Evolutionary conservation across 2,329 filamentous ascomycete species (phyloP), one percentile per base, ranked within the genome.

Genomic region (Alternaria brassicicola): DNA sequence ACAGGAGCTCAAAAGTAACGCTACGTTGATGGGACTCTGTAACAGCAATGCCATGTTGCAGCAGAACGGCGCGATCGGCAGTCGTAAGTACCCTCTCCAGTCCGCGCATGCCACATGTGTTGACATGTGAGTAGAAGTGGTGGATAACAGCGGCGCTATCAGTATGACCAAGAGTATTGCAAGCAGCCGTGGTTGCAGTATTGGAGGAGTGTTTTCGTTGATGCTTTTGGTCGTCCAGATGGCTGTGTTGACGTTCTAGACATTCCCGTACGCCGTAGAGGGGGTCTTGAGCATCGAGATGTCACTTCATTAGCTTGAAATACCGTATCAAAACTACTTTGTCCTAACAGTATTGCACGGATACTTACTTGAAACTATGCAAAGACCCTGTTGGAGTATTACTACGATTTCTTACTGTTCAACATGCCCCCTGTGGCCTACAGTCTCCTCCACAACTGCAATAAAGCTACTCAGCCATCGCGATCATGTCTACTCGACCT

Each of bases 1-100:
- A 28, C 53, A 69, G 55, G 36, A 58, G 25, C 26, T 75, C 46
- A 57, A 64, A 43, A 49, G 51, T 10, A 74, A 75, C 41, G 65
- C 59, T n/a, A 75, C 73, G 1, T 60, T 75, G 5, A 54, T 66
- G 26, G 60, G 56, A 12, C 41, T 69, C 23, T 75, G 72, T 38
- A 26, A 25, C 1, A 21, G 38, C 9, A 30, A 60, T 38, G 13
- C 33, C 8, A 9, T 30, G 5, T 30, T 52, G 6, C 63, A 55
- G 26, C 60, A 54, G 39, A 28, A 50, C 48, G 62, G 52, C 8
- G 42, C 35, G 12, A 63, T 65, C 47, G 60, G 60, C 12, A 36
- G n/a, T 33, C 26, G 50, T 52, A 3, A 45, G 50, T 19, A 10
- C 15, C 17, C 10, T 15, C 33, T 25, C 15, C 15, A 17, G 4